Base-by-base conservation (phyloP, 805 yeast genomes). In the Starmerella powellii region DNA sequence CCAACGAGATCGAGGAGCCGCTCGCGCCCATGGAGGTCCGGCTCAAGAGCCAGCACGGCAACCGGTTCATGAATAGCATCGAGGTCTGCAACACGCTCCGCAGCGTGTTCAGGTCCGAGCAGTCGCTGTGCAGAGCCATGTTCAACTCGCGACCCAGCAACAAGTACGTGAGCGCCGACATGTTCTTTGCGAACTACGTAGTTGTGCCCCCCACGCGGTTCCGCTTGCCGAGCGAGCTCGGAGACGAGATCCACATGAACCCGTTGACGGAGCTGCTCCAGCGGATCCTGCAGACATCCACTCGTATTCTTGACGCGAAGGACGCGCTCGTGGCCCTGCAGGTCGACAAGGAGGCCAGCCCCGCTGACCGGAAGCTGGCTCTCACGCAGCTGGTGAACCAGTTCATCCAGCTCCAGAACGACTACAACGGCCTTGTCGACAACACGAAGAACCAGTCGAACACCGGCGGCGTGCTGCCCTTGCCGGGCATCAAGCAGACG, bases 181-280 rank as follows among this genome's bases (percentile, higher is more conserved):
- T 84, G 70, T 91, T 93, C 62, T 93, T 91, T 67, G 71, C 85
- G 54, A 87, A 84, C 52, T 78, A 85, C 4, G 66, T 91, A 45
- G 79, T 86, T 31, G 97, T 93, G 31, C 98, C 99, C 29, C 87
- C 98, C 38, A 93, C 97, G 2, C 73, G 97, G 62, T 91, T 91
- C 70, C 75, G 99, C 62, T 71, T 87, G 52, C 98, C 99, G n/a
- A 80, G 94, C 13, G 87, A 87, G 62, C 69, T 91, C 45, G 98
- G 98, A 43, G 99, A 91, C 43, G 96, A 85, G 61, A 74, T 88
- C 47, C 97, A 91, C 62, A 95, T 91, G 64, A 87, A 85, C 61
- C 67, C 91, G 37, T 94, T 86, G 65, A 93, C 91, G 62, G 95
- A 87, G 64, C 69, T 87, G 44, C 67, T 91, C 37, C 72, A 91